Evolutionary conservation across 805 yeast species (phyloP).

Genomic region (Saturnispora halmiae): DNA sequence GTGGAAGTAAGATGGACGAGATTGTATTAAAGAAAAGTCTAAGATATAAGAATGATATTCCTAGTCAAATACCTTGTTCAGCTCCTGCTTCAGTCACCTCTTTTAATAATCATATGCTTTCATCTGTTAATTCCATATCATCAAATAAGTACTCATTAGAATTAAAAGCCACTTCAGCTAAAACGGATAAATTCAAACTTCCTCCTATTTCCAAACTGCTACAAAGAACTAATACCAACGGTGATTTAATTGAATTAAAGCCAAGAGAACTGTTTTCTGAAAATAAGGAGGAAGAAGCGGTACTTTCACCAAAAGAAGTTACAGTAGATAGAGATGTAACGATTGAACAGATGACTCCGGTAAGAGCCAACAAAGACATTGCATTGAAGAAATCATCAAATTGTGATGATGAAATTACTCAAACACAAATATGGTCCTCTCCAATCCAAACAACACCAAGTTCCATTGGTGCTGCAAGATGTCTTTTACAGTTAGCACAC

Average conservation of each 20-base stretch:
- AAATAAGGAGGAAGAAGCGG: too few species aligned
- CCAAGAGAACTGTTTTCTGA: too few species aligned
- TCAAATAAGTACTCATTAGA: not conserved
- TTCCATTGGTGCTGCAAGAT: slow-evolving; percentile 40
- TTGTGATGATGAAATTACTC: slow-evolving; percentile 14
- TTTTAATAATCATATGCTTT: slow-evolving; percentile 4
- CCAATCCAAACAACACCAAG: slow-evolving; percentile 38
- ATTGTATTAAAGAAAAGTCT: not conserved
- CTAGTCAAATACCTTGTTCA: slow-evolving; percentile 6
- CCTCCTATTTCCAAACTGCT: slow-evolving; percentile 24
- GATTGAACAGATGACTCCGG: slow-evolving; percentile 10
- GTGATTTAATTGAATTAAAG: too few species aligned
- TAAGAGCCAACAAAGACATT: slow-evolving; percentile 10
- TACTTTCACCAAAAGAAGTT: slow-evolving; percentile 7
- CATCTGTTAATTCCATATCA: not conserved
- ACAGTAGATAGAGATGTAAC: slow-evolving; percentile 9
- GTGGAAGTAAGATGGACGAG: slow-evolving; percentile 5
- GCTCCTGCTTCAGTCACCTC: slow-evolving; percentile 19
- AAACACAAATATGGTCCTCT: slow-evolving; percentile 27
- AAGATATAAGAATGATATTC: not conserved
- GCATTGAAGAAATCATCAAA: not conserved
- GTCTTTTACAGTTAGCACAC: slow-evolving; percentile 34
- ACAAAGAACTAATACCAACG: not conserved
- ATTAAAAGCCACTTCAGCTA: slow-evolving; percentile 3
- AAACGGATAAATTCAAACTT: slow-evolving; percentile 14